phyloP scores from a whole-genome alignment of 1,284 basidiomycete species.

The Sporisorium graminicola region DNA sequence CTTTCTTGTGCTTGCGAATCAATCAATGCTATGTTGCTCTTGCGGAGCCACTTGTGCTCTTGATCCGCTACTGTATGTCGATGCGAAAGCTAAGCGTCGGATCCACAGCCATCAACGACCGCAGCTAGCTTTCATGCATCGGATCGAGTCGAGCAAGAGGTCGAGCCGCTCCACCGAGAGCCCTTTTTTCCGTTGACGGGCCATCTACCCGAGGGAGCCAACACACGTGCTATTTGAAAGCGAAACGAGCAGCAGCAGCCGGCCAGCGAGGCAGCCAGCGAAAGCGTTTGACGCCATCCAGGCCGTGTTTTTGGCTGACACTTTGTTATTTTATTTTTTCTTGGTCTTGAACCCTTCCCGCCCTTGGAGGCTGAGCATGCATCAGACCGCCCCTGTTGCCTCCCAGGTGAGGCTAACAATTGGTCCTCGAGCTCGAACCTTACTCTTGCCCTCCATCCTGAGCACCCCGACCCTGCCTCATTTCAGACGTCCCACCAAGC shows the following conservation, averaged over 20 bases:
- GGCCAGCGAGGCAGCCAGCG: no score
- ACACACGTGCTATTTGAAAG: no score
- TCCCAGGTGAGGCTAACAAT: neutral
- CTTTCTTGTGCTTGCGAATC: neutral
- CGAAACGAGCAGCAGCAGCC: neutral
- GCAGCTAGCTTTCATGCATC: neutral
- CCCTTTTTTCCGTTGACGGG: no score
- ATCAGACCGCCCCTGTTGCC: neutral
- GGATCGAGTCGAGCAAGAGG: neutral
- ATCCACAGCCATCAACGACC: neutral
- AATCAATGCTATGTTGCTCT: neutral
- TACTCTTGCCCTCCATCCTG: neutral
- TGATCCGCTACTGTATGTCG: neutral
- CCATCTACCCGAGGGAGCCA: no score
- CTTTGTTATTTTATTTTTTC: neutral
- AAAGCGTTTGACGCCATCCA: neutral
- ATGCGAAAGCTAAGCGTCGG: neutral
- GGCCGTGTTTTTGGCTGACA: neutral
- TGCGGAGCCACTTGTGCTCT: no score
- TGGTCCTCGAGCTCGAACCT: neutral
- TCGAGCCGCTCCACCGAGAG: no score
- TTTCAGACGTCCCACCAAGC: neutral
- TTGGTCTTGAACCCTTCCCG: neutral
- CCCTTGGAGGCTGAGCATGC: neutral
- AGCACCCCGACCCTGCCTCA: neutral